These are phyloP conservation scores for Globisporangium cylindrosporum DNA, from an alignment of 352 stramenopile species.

Conservation along the genomic window DNA sequence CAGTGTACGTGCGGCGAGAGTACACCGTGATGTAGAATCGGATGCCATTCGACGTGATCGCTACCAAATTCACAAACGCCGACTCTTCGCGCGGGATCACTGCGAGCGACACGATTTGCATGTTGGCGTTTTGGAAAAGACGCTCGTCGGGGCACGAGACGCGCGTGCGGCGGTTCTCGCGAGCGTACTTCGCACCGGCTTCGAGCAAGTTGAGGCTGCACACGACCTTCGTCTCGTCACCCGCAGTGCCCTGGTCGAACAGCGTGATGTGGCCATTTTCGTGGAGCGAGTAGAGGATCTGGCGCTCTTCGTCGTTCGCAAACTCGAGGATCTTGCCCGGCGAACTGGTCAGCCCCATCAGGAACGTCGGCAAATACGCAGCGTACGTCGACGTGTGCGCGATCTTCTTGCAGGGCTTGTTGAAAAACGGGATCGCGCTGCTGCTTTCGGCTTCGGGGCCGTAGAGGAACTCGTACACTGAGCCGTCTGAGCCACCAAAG, in stretches of 20 bases:
- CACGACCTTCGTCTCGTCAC: slow-evolving; percentile 62
- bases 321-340: slow-evolving; percentile 86
- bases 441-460: slow-evolving; percentile 35
- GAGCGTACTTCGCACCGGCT: slow-evolving; percentile 76
- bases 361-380: slow-evolving; percentile 78
- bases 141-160: slow-evolving; percentile 82
- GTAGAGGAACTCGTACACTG: slow-evolving; percentile 93
- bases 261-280: slow-evolving; percentile 72
- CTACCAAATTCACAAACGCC: slow-evolving; percentile 89
- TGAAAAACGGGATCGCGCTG: slow-evolving; percentile 33
- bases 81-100: slow-evolving; percentile 70
- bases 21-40: slow-evolving; percentile 93
- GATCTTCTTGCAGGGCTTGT: slow-evolving; percentile 89
- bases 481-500: slow-evolving; percentile 94
- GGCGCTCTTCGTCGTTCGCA: slow-evolving; percentile 82
- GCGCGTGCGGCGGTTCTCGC: slow-evolving; percentile 75
- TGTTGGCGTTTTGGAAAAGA: slow-evolving; percentile 60
- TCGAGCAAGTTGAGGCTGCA: slow-evolving; percentile 65
- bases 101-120: slow-evolving; percentile 74
- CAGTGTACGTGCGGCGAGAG: slow-evolving; percentile 52
- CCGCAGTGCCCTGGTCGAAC: slow-evolving; percentile 58
- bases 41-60: slow-evolving; percentile 90
- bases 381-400: slow-evolving; percentile 87
- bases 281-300: slow-evolving; percentile 92
- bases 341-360: slow-evolving; percentile 72